Evolutionary conservation across 345 rosid genomes (phyloP), one percentile per base, ranked within the genome.

Genomic region (Hibiscus mutabilis): DNA sequence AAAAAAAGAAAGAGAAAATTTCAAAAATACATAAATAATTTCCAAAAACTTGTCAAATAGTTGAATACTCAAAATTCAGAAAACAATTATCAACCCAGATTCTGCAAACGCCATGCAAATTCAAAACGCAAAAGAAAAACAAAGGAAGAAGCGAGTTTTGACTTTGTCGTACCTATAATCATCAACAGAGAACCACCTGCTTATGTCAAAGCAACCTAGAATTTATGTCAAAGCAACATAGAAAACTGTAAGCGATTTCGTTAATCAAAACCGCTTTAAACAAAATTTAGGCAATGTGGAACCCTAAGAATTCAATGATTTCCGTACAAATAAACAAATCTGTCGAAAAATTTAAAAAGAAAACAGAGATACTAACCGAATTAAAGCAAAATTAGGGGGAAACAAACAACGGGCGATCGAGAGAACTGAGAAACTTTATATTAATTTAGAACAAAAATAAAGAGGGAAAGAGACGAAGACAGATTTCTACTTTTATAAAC

Each of bases 151-250:
- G n/a, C 47, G 25, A 5, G 14, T 35, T 63, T 37, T 18, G 40
- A 11, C 68, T 19, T 40, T 12, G 2, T 0, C 60, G 66, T 66
- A 84, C 79, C 76, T 61, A 53, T 25, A 72, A 78, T 22, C 79
- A 82, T 78, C 60, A 78, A 79, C 69, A 76, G 27, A 52, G 68
- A 71, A 59, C 46, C 46, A 56, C 21, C 5, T 15, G 56, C 52
- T 68, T 61, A 61, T 18, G 31, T 59, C 27, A 25, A 61, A 59
- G 75, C 72, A 70, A 47, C 78, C 72, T 75, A 9, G 42, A 37
- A 37, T 37, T 68, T 33, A 61, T 18, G 40, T 53, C 27, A 25
- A 61, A 59, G 75, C 72, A 70, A 37, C 78, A 69, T 75, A 9
- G 42, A 37, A 37, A 37, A 37, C 42, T 37, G 42, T 37, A 37